Evolutionary conservation across 2,329 filamentous ascomycete genomes (phyloP), one percentile per base, ranked within the genome.

Genomic region (Ophiostoma himal-ulmi): DNA sequence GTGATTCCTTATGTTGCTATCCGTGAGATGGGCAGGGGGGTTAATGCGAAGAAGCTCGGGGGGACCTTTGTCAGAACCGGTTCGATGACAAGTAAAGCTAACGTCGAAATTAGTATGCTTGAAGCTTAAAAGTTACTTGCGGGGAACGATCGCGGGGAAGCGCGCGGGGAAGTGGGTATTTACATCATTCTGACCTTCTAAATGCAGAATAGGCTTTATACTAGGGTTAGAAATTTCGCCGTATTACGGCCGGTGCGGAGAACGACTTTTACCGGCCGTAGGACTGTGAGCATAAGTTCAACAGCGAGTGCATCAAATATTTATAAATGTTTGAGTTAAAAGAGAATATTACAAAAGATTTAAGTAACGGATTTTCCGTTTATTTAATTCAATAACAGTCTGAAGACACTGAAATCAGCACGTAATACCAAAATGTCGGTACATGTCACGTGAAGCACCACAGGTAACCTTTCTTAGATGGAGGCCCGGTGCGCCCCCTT

Each of bases 71-170:
- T 1, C 44, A 48, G 20, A 13, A 14, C 13, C 13, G 14, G 44
- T 14, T 48, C 14, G 44, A 48, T 1, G 14, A 48, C 37, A 11
- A 39, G 37, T 48, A 20, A 5, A 5, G 4, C 44, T 20, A 17
- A 30, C 30, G 30, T 30, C 30, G 4, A 30, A 30, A 3, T 30
- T 30, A 30, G 3, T 30, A 30, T 30, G n/a, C 48, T 54, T 54
- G 41, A 14, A 14, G 41, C 13, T 44, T 7, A 7, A 54, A 54
- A 54, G 48, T 30, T 8, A n/a, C 22, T 22, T 57, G 22, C n/a
- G 52, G 52, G n/a, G 52, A 57, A 57, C 11, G 26, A 48, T n/a
- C 44, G 44, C 44, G 44, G 52, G n/a, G 52, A 57, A 57, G 52
- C n/a, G 52, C 22, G 57, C 57, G 57, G 57, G 57, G 57, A 60